These are phyloP conservation scores for Cryptosporidium ryanae DNA, from an alignment of 169 alveolate species.

Conservation along the genomic window DNA sequence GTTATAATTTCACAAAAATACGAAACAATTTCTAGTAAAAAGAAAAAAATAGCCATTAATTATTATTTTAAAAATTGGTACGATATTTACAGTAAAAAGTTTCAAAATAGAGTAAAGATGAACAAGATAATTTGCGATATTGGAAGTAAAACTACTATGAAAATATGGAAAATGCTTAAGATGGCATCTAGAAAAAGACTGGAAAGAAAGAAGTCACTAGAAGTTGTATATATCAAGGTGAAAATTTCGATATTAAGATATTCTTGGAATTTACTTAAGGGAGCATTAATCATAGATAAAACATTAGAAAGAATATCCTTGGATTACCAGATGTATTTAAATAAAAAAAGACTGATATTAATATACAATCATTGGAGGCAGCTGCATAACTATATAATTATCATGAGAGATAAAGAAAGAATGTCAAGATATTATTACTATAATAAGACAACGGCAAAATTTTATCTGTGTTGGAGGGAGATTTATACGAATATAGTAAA, in stretches of 20 bases:
- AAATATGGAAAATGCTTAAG: not conserved
- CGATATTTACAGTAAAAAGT: not conserved
- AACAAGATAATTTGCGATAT: not conserved
- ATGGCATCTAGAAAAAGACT: not conserved
- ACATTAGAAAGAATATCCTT: conserved; percentile 29
- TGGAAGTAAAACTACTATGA: not conserved
- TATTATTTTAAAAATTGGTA: conserved; percentile 2
- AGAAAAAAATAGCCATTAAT: not conserved
- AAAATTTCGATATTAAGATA: not conserved
- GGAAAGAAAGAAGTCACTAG: not conserved
- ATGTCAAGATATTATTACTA: not conserved
- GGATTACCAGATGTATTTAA: not conserved
- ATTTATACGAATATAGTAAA: not conserved
- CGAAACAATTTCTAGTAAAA: not conserved
- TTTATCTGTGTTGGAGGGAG: conserved; percentile 1
- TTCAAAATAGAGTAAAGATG: not conserved
- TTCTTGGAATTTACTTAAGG: conserved; percentile 12
- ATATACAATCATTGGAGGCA: conserved; percentile 33
- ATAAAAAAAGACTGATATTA: not conserved
- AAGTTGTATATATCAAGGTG: not conserved
- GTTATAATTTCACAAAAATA: not conserved
- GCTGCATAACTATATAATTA: not conserved
- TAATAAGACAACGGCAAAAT: not conserved
- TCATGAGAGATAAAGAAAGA: not conserved
- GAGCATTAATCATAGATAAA: not conserved